A percentile compares a stretch with the other conserved stretches of the same genome.
phyloP scores from a whole-genome alignment of 495 filamentous ascomycete species.

The Aspergillus asperescens region DNA sequence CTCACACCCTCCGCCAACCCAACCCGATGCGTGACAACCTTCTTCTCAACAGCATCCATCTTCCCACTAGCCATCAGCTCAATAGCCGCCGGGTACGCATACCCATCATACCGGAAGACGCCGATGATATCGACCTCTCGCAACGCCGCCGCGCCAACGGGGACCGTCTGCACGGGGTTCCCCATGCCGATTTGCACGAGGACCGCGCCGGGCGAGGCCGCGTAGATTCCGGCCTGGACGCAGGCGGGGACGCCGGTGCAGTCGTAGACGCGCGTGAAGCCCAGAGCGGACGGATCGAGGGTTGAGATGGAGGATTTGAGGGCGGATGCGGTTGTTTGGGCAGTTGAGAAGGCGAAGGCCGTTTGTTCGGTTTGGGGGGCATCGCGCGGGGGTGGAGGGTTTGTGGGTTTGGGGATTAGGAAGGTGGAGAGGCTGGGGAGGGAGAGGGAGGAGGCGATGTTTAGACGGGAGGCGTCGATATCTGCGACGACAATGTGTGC shows the following conservation, averaged over 20 bases:
- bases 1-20: slow-evolving; percentile 58
- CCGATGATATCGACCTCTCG: slow-evolving; percentile 88
- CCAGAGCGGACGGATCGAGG: slow-evolving; percentile 46
- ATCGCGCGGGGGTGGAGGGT: slow-evolving; percentile 31
- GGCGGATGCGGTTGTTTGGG: slow-evolving; percentile 40
- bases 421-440: slow-evolving; percentile 56
- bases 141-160: slow-evolving; percentile 76
- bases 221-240: slow-evolving; percentile 82
- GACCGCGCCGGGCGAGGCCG: slow-evolving; percentile 70
- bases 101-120: slow-evolving; percentile 84
- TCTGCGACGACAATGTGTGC: slow-evolving; percentile 75
- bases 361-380: slow-evolving; percentile 41
- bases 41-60: slow-evolving; percentile 48
- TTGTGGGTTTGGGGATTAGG: slow-evolving; percentile 51
- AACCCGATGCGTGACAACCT: slow-evolving; percentile 72
- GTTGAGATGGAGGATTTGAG: slow-evolving; percentile 26
- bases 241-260: slow-evolving; percentile 87
- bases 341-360: slow-evolving; percentile 33
- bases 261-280: slow-evolving; percentile 78
- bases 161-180: slow-evolving; percentile 81
- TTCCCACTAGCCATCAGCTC: slow-evolving; percentile 58
- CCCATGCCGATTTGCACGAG: slow-evolving; percentile 92
- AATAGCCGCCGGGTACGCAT: slow-evolving; percentile 77
- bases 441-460: slow-evolving; percentile 64
- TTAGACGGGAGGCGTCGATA: slow-evolving; percentile 65